A percentile compares a stretch with the other conserved stretches of the same genome.
These are phyloP conservation scores for Baeospora myosura DNA, from an alignment of 1,284 basidiomycete species.

Conservation along the genomic window DNA sequence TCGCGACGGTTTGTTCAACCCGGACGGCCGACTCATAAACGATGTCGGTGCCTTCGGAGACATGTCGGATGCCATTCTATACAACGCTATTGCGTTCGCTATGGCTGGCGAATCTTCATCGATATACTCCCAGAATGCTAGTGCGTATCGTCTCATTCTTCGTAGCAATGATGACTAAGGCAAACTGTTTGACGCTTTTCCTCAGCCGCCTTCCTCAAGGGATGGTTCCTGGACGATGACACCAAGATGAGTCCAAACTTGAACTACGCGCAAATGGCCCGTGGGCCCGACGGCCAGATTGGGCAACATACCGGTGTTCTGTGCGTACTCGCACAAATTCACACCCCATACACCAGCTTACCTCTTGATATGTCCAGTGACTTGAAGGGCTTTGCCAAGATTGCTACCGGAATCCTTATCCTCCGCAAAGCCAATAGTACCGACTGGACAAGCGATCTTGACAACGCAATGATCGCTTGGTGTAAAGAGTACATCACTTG, in stretches of 20 bases:
- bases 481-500: constrained; percentile 43
- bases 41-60: constrained; percentile 46
- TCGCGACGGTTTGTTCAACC: constrained; percentile 60
- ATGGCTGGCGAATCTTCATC: constrained; percentile 26
- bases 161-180: constrained; percentile 4
- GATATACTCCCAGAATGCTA: constrained; percentile 25
- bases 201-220: constrained; percentile 39
- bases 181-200: not conserved
- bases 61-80: constrained; percentile 54
- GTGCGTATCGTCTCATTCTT: constrained; percentile 18
- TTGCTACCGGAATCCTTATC: constrained; percentile 50
- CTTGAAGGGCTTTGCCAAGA: constrained; percentile 53
- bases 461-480: constrained; percentile 47
- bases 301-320: constrained; percentile 58
- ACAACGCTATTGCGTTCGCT: constrained; percentile 52
- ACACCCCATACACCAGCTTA: constrained; percentile 8
- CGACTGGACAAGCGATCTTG: constrained; percentile 51
- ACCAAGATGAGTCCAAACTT: constrained; percentile 66
- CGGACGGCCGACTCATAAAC: constrained; percentile 50
- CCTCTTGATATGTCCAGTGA: constrained; percentile 32
- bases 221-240: constrained; percentile 51
- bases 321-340: constrained; percentile 21
- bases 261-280: constrained; percentile 56
- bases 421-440: constrained; percentile 41
- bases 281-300: constrained; percentile 47